Evolutionary conservation across 2,329 filamentous ascomycete species (phyloP), one percentile per base, ranked within the genome.

Genomic region (Fusarium bulbicola): DNA sequence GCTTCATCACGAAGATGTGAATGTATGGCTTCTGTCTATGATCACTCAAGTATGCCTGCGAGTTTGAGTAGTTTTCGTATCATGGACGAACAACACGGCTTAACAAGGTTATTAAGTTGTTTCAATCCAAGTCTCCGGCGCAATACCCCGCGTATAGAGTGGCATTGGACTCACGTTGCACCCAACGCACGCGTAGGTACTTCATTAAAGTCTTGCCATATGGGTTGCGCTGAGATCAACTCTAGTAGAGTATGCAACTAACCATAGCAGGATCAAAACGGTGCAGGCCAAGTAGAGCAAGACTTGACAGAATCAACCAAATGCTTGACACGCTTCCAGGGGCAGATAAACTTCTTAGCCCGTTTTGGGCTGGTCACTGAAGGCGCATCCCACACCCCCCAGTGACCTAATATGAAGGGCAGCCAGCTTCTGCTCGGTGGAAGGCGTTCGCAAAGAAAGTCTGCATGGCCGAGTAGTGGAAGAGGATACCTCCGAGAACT

Each of bases 391-490:
- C 28, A 36, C 63, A 15, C 16, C 10, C 28, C 32, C 26, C 21
- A 37, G 32, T 13, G 37, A 28, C 72, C 83, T 76, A 90, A 73
- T 88, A 89, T 4, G 84, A 80, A 26, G 88, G 86, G 78, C 89
- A 91, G n/a, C 87, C 88, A 52, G 83, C 86, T 79, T 90, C 80
- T 5, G 92, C 92, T 67, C 92, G 88, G 74, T 86, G 83, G 82
- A 95, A 95, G 16, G 93, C 93, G 45, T 88, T 88, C 9, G 92
- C 88, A 79, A 99, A 99, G 82, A 99, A 96, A 63, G 95, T 90
- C 82, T 98, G 93, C 95, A 99, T 98, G 24, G 96, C 96, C 28
- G 89, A 88, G 83, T 98, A 99, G 82, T 99, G 96, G 81, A 97
- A 98, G n/a, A 98, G 83, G 65, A 99, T 99, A 16, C 96, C 96